phyloP scores from a whole-genome alignment of 768 basidiomycete genomes.

The Hypsizygus marmoreus region DNA sequence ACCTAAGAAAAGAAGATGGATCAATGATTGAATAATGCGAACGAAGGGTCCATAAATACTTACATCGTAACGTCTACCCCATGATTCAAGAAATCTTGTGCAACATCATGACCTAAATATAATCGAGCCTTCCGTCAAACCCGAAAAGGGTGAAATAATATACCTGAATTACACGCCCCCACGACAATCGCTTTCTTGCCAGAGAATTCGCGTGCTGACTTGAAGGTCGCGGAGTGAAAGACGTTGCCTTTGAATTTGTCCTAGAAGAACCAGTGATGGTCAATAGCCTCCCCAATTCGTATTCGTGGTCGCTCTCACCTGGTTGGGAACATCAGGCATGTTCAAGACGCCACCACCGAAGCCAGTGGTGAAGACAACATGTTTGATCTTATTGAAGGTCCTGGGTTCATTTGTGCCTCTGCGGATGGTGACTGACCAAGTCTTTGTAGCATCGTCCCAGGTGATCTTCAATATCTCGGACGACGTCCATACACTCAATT shows the following conservation, averaged over 20 bases:
- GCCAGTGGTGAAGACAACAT: slow-evolving; percentile 61
- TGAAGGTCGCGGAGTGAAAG: slow-evolving; percentile 55
- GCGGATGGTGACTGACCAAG: slow-evolving; percentile 48
- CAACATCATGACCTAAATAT: slow-evolving; percentile 39
- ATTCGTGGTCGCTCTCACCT: slow-evolving; percentile 25
- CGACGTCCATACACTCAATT: slow-evolving; percentile 66
- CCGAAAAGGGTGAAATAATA: background rate
- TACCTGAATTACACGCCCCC: slow-evolving; percentile 65
- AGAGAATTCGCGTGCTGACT: slow-evolving; percentile 44
- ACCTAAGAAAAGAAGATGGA: slow-evolving; percentile 5
- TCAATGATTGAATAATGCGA: background rate
- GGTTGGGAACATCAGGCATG: slow-evolving; percentile 46
- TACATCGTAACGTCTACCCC: slow-evolving; percentile 28
- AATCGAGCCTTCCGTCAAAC: background rate
- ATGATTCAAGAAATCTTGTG: slow-evolving; percentile 35
- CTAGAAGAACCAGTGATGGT: slow-evolving; percentile 14
- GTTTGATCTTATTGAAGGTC: slow-evolving; percentile 43
- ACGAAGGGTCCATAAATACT: background rate
- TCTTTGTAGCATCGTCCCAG: slow-evolving; percentile 37
- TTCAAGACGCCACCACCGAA: slow-evolving; percentile 47
- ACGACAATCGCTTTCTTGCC: slow-evolving; percentile 72
- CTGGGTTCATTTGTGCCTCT: slow-evolving; percentile 32
- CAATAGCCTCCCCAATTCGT: background rate
- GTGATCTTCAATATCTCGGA: slow-evolving; percentile 39
- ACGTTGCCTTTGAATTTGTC: slow-evolving; percentile 50